These are phyloP conservation scores for Lipomyces starkeyi DNA, from an alignment of 805 yeast species.

Conservation along the genomic window DNA sequence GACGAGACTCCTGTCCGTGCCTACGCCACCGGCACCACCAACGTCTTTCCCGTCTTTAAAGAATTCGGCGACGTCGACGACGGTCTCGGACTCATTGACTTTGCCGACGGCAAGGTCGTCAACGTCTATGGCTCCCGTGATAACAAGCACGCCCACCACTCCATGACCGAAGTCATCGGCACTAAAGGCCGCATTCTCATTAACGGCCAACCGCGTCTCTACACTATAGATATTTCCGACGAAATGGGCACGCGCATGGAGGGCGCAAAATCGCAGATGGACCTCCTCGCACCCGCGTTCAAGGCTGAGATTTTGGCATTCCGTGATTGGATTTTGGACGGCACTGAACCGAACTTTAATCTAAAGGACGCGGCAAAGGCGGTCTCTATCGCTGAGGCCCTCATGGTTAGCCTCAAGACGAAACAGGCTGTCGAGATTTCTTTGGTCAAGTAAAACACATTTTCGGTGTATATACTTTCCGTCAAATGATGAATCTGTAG, in stretches of 20 bases:
- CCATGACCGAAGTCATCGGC: conserved; percentile 39
- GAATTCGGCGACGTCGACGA: conserved; percentile 41
- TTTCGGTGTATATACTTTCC: no score
- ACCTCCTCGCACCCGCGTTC: conserved; percentile 30
- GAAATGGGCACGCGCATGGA: conserved; percentile 31
- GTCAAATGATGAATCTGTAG: no score
- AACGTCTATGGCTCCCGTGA: conserved; percentile 37
- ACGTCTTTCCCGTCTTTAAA: conserved; percentile 35
- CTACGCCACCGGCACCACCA: conserved; percentile 38
- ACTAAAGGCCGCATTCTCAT: conserved; percentile 38
- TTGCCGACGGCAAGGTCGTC: conserved; percentile 29
- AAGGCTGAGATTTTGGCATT: conserved; percentile 30
- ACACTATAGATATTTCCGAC: conserved; percentile 30
- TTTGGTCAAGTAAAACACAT: no score
- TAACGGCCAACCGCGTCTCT: conserved; percentile 33
- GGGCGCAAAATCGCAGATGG: conserved; percentile 28
- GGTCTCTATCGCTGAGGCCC: conserved; percentile 33
- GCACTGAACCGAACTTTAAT: conserved; percentile 22
- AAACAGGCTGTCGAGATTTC: not conserved
- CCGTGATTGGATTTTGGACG: conserved; percentile 35
- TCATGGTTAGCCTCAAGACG: conserved; percentile 16
- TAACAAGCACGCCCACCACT: conserved; percentile 40
- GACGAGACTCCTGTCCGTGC: conserved; percentile 34
- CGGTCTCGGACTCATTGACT: conserved; percentile 36
- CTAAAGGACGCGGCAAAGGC: conserved; percentile 39